Conservation (phyloP, 768 basidiomycete species). For the Rhodotorula diobovata region DNA sequence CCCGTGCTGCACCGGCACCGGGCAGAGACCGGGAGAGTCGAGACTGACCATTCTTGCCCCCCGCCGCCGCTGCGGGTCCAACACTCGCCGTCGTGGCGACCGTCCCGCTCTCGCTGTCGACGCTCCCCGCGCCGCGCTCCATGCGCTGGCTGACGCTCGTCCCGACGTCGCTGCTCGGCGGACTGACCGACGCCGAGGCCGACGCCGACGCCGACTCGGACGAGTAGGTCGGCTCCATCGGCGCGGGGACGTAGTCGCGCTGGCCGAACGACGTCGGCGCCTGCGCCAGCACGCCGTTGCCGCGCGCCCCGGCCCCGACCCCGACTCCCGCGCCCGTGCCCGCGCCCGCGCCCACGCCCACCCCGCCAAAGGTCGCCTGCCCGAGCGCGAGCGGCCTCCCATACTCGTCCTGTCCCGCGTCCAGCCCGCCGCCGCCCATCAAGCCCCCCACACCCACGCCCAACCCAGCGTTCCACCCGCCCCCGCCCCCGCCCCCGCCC, state of each 20-base stretch:
- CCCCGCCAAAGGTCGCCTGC: neutral
- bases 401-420: conserved; percentile 3
- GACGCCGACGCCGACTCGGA: neutral
- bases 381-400: conserved; percentile 2
- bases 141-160: conserved; percentile 23
- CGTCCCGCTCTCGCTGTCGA: conserved; percentile 49
- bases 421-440: too few relatives aligned
- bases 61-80: neutral
- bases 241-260: neutral
- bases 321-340: too few relatives aligned
- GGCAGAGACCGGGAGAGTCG: neutral
- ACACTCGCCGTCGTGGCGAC: neutral
- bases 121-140: conserved; percentile 44
- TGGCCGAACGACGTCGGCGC: conserved; percentile 13
- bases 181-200: neutral
- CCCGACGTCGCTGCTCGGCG: conserved; percentile 5
- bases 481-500: too few relatives aligned
- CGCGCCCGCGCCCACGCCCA: too few relatives aligned
- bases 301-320: too few relatives aligned
- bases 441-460: neutral
- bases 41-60: neutral
- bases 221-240: neutral
- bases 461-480: neutral
- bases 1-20: neutral
- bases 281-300: too few relatives aligned